Percentiles rank a stretch among this genome's conserved stretches.
phyloP scores from a whole-genome alignment of 495 filamentous ascomycete genomes.

The Aspergillus hancockii region DNA sequence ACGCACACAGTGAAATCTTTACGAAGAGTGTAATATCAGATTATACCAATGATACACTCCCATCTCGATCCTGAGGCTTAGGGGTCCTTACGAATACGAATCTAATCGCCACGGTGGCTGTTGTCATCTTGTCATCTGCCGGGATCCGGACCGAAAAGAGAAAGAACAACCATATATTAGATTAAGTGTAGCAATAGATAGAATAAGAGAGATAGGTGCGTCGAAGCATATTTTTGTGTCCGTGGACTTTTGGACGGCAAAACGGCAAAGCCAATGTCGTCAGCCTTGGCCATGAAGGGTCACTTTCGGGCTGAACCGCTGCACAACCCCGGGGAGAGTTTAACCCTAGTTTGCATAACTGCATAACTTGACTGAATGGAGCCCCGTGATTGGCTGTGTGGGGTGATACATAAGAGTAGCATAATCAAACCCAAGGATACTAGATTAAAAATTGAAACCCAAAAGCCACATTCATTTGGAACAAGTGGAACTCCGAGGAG shows the following conservation, averaged over 20 bases:
- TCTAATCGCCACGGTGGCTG: constrained; percentile 26
- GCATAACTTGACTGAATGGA: not conserved
- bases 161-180: not conserved
- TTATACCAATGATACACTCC: constrained; percentile 2
- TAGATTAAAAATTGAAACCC: constrained; percentile 7
- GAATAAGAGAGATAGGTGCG: constrained; percentile 1
- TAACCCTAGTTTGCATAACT: constrained; percentile 13
- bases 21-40: not conserved
- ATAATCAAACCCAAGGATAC: constrained; percentile 6
- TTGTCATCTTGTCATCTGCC: constrained; percentile 17
- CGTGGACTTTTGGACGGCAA: constrained; percentile 9
- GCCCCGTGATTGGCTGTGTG: not conserved
- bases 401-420: constrained; percentile 7
- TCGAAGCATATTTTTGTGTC: too few relatives aligned
- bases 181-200: constrained; percentile 5
- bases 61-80: constrained; percentile 13
- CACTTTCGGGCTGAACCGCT: constrained; percentile 24
- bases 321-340: constrained; percentile 18
- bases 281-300: constrained; percentile 19
- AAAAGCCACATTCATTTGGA: constrained; percentile 14
- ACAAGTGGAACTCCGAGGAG: constrained; percentile 16
- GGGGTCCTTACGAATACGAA: constrained; percentile 18
- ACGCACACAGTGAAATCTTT: not conserved
- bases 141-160: constrained; percentile 8
- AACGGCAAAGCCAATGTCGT: constrained; percentile 18